Evolutionary conservation across 2,329 filamentous ascomycete genomes (phyloP).

Genomic region (Penicillium sp.): DNA sequence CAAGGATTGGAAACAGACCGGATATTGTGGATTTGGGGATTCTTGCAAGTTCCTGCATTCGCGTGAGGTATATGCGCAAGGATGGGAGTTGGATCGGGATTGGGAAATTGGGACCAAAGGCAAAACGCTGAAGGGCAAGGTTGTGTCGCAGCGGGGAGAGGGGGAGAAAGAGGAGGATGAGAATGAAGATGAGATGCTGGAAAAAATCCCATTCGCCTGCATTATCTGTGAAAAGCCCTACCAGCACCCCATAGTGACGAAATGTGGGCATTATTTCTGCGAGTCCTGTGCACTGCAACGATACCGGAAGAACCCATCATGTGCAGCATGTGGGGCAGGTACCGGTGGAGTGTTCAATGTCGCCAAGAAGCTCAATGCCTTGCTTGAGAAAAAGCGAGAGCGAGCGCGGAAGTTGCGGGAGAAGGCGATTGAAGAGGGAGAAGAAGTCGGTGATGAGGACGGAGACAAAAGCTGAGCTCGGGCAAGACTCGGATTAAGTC

Average conservation of each 20-base stretch:
- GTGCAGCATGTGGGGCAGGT: conserved; percentile 79
- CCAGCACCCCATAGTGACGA: conserved; percentile 76
- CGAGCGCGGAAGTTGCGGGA: conserved; percentile 55
- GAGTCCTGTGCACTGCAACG: conserved; percentile 82
- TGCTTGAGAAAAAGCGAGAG: conserved; percentile 70
- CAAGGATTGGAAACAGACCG: conserved; percentile 87
- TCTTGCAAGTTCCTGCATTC: conserved; percentile 70
- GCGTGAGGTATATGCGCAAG: conserved; percentile 70
- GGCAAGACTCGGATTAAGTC: neutral
- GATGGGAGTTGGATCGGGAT: conserved; percentile 92
- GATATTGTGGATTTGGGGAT: conserved; percentile 56
- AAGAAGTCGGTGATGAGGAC: conserved; percentile 51
- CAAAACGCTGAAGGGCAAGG: conserved; percentile 45
- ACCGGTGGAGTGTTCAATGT: conserved; percentile 89
- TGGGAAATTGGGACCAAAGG: conserved; percentile 82
- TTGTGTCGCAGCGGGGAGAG: conserved; percentile 48
- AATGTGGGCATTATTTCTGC: conserved; percentile 96
- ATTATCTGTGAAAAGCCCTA: conserved; percentile 81
- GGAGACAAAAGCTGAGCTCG: conserved; percentile 22
- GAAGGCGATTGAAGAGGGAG: conserved; percentile 53
- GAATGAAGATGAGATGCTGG: conserved; percentile 63
- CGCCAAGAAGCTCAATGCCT: conserved; percentile 76
- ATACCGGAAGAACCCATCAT: conserved; percentile 83
- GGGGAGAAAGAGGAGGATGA: conserved; percentile 50
- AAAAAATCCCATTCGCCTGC: conserved; percentile 86